Base-by-base conservation (phyloP, 1,284 basidiomycete species). In the Malassezia vespertilionis region DNA sequence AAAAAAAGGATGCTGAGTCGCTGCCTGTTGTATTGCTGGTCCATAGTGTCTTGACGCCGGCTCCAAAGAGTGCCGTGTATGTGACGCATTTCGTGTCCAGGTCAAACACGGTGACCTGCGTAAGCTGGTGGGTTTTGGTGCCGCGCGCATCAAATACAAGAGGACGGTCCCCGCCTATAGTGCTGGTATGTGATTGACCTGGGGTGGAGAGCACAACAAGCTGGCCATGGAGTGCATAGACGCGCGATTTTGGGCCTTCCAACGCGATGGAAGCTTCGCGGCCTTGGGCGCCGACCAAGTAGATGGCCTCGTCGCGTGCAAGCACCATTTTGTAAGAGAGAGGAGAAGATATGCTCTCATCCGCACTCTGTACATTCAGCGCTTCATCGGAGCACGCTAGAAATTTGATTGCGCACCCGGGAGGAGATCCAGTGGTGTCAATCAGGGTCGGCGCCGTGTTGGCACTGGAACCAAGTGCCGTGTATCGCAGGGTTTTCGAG, bases 11-110 rank as follows among this genome's bases (percentile, higher is more conserved):
- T 0, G 43, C 28, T 4, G 52, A 31, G 12, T 41, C 34, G 2
- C 3, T 9, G 14, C 33, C 30, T 2, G 40, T 40, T n/a, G 5
- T 31, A 27, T 35, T 36, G 36, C 34, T 47, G 15, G 39, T 39
- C 35, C 45, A 48, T n/a, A 44, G 15, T 12, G 18, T 17, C 21
- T 28, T n/a, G 2, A 70, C 50, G 21, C 61, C 62, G 2, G 56
- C 53, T 7, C 55, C 56, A 32, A 65, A 62, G 10, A 60, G 60
- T 15, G 55, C 58, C 21, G 51, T 55, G 26, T 84, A 89, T 3
- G 84, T 84, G 5, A 95, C 79, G 40, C 91, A 78, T 74, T 90
- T 90, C 73, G 91, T 93, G 69, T 89, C 85, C 21, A 85, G 78
- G 67, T 97, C 90, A 57, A 97, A 85, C 1, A 97, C 78, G 0